phyloP scores from a whole-genome alignment of 1,284 basidiomycete species.

The Marasmius sp. region DNA sequence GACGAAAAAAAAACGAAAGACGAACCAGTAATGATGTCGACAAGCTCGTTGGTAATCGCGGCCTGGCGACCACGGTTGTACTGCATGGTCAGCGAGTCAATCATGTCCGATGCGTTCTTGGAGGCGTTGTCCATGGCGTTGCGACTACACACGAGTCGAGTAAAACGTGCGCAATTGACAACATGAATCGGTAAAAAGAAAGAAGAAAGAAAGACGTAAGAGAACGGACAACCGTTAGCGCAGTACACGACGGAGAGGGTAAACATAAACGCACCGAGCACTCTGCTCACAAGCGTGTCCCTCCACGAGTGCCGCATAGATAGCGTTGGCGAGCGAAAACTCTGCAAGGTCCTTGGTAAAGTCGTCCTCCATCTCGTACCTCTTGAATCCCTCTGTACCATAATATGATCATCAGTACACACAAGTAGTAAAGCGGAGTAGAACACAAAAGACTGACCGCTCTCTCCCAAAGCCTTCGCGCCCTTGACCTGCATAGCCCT shows the following conservation, averaged over 20 bases:
- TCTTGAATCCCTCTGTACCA: conserved; percentile 74
- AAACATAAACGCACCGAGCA: conserved; percentile 58
- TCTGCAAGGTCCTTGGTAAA: conserved; percentile 92
- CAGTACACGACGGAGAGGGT: neutral
- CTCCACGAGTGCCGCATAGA: conserved; percentile 94
- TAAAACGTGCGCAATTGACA: conserved; percentile 15
- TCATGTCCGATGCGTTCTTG: conserved; percentile 97
- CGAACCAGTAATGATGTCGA: conserved; percentile 91
- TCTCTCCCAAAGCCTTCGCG: conserved; percentile 75
- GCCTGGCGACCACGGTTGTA: conserved; percentile 99
- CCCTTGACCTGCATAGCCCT: conserved; percentile 78
- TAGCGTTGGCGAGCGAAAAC: conserved; percentile 95
- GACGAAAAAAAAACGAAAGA: conserved; percentile 10
- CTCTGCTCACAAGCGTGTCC: conserved; percentile 95
- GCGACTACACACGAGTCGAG: conserved; percentile 53
- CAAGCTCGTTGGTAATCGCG: conserved; percentile 93
- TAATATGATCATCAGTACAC: neutral
- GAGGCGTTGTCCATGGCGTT: conserved; percentile 99
- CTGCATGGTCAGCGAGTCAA: conserved; percentile 82
- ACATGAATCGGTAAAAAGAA: neutral
- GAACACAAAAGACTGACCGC: conserved; percentile 51
- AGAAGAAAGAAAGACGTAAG: neutral
- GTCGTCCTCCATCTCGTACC: conserved; percentile 96
- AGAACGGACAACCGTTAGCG: neutral
- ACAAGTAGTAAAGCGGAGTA: neutral